phyloP scores from a whole-genome alignment of 2,329 filamentous ascomycete species.

The Ceratocystis cubensis region DNA sequence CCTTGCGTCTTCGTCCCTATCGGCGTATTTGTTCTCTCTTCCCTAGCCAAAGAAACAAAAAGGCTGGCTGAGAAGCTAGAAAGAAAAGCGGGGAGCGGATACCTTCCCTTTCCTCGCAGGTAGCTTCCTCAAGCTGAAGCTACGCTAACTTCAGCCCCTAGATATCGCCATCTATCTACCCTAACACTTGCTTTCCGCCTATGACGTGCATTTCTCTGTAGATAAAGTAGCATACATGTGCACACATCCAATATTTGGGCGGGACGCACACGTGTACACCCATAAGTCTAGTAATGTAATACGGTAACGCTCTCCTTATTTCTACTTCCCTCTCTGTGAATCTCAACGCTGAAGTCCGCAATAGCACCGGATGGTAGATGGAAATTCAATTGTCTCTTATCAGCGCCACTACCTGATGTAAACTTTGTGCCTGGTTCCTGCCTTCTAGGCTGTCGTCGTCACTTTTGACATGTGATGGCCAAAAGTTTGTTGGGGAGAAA shows the following conservation, averaged over 20 bases:
- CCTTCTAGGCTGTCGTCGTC: neutral
- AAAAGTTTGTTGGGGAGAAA: conserved; percentile 11
- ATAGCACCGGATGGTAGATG: too few relatives aligned
- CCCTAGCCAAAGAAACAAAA: too few relatives aligned
- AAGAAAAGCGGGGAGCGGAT: too few relatives aligned
- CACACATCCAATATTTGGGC: neutral
- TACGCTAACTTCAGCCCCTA: too few relatives aligned
- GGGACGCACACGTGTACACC: neutral
- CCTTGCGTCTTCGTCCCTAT: too few relatives aligned
- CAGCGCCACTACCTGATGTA: neutral
- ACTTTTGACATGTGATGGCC: conserved; percentile 2
- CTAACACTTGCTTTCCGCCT: neutral
- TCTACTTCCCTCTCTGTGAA: neutral
- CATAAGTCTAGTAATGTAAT: neutral
- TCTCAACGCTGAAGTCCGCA: too few relatives aligned
- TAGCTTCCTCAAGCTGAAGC: too few relatives aligned
- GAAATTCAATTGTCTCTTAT: neutral
- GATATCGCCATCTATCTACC: neutral
- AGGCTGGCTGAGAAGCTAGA: too few relatives aligned
- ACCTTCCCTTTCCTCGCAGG: too few relatives aligned
- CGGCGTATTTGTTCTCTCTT: too few relatives aligned
- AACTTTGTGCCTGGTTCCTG: neutral
- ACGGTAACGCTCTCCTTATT: neutral
- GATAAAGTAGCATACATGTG: neutral
- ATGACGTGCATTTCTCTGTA: neutral